Percentiles rank a stretch among this genome's conserved stretches.
phyloP scores from a whole-genome alignment of 192 early-diverging fungal genomes.

The Backusella psychrophila region DNA sequence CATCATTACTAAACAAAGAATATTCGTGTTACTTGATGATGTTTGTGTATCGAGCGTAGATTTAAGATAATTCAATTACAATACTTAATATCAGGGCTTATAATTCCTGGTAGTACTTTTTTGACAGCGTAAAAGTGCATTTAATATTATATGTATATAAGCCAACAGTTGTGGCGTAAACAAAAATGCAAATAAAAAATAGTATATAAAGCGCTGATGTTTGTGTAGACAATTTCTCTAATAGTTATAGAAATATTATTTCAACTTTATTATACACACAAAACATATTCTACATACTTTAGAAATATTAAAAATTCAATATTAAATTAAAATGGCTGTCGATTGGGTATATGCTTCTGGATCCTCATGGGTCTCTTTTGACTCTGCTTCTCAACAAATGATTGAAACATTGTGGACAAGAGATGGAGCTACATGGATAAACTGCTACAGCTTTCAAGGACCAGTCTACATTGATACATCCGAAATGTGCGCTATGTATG shows the following conservation, averaged over 20 bases:
- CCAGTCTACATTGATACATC: slow-evolving; percentile 2
- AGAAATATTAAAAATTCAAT: not conserved
- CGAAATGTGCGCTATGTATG: not conserved
- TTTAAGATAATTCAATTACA: not conserved
- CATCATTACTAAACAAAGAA: not conserved
- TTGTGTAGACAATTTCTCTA: not conserved
- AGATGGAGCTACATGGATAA: slow-evolving; percentile 8
- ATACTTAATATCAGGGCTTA: not conserved
- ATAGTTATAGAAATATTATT: not conserved
- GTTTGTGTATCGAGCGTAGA: slow-evolving; percentile 1
- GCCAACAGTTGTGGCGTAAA: not conserved
- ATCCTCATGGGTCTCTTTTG: slow-evolving; percentile 16
- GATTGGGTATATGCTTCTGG: slow-evolving; percentile 19
- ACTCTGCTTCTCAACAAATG: slow-evolving; percentile 4
- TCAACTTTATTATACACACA: not conserved
- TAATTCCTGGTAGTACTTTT: not conserved
- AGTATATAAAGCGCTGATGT: not conserved
- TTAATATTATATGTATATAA: not conserved
- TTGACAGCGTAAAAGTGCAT: not conserved
- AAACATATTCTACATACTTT: not conserved
- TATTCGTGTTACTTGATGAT: not conserved
- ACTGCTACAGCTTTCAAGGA: not conserved
- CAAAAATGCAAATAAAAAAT: not conserved
- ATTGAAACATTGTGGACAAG: slow-evolving; percentile 12
- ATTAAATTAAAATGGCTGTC: not conserved